These are phyloP conservation scores for Elasticomyces elasticus DNA, from an alignment of 495 filamentous ascomycete genomes.

Conservation along the genomic window DNA sequence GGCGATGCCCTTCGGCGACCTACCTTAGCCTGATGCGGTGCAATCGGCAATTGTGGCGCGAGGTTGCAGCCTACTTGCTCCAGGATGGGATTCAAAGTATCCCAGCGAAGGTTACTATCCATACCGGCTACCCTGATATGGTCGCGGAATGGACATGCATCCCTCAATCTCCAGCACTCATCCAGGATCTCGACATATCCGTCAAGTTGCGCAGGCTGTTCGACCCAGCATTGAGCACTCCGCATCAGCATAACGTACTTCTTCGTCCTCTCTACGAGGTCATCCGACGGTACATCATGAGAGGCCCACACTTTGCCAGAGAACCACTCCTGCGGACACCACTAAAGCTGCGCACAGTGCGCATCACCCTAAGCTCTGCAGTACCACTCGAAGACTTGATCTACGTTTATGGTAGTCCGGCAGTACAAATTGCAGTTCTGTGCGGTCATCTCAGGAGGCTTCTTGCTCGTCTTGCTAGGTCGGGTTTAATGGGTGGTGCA, in stretches of 20 bases:
- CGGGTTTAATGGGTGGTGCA: not conserved
- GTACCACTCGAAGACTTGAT: not conserved
- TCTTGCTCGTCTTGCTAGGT: not conserved
- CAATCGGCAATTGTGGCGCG: not conserved
- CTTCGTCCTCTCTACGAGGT: slow-evolving; percentile 1
- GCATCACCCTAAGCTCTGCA: not conserved
- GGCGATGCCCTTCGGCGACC: not conserved
- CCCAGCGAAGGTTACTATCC: not conserved
- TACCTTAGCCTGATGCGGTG: not conserved
- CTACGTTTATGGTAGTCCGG: slow-evolving; percentile 2
- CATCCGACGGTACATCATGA: not conserved
- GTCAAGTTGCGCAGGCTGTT: slow-evolving; percentile 3
- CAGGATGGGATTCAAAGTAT: not conserved
- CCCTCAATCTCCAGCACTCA: not conserved
- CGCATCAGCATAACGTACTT: not conserved
- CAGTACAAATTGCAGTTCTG: not conserved
- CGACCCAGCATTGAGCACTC: slow-evolving; percentile 2
- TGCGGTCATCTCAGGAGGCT: not conserved
- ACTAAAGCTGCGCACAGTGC: slow-evolving; percentile 1
- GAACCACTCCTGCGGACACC: not conserved
- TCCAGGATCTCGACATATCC: not conserved
- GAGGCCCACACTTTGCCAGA: slow-evolving; percentile 1
- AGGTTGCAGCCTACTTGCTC: not conserved
- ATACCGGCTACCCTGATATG: slow-evolving; percentile 1
- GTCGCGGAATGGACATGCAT: not conserved